These are phyloP conservation scores for Miscanthus lutarioriparius DNA, from an alignment of 176 grass and related monocot species.

Conservation along the genomic window DNA sequence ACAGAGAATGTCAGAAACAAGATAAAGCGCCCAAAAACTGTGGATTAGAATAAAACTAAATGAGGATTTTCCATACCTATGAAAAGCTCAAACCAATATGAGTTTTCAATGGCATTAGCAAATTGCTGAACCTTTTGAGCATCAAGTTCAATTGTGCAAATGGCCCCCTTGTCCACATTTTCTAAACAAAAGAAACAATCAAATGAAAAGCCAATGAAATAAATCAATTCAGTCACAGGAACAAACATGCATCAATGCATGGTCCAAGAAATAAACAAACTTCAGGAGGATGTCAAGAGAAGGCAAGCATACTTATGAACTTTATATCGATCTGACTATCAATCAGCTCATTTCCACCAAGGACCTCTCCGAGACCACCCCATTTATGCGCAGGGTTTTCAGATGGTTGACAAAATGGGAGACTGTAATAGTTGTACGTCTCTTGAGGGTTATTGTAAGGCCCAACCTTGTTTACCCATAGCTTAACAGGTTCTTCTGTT, in stretches of 20 bases:
- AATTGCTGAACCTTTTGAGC: slow-evolving; percentile 78
- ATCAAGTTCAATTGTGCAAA: slow-evolving; percentile 91
- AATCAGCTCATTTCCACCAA: slow-evolving; percentile 98
- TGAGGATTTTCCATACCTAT: slow-evolving; percentile 61
- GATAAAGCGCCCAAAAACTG: slow-evolving; percentile 17
- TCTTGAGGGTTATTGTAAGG: slow-evolving; percentile 99
- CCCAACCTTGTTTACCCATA: slow-evolving; percentile 99
- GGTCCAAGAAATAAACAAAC: slow-evolving; percentile 30
- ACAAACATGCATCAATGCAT: slow-evolving; percentile 21
- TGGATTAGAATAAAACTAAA: slow-evolving; percentile 31
- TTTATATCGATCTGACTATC: slow-evolving; percentile 94
- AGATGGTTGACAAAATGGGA: slow-evolving; percentile 88
- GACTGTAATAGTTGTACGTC: slow-evolving; percentile 97
- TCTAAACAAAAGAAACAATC: slow-evolving; percentile 44
- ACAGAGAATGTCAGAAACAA: slow-evolving; percentile 43
- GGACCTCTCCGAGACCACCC: slow-evolving; percentile 97
- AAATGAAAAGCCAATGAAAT: background rate
- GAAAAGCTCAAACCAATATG: slow-evolving; percentile 99
- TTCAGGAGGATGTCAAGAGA: slow-evolving; percentile 36
- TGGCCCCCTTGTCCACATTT: slow-evolving; percentile 72
- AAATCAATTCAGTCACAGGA: slow-evolving; percentile 11
- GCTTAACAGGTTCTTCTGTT: slow-evolving; percentile 67
- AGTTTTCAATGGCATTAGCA: slow-evolving; percentile 84
- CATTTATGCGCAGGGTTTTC: slow-evolving; percentile 92
- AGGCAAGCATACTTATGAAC: slow-evolving; percentile 75